Base-by-base conservation (phyloP, 495 filamentous ascomycete species). In the Aspergillus incahuasiensis region DNA sequence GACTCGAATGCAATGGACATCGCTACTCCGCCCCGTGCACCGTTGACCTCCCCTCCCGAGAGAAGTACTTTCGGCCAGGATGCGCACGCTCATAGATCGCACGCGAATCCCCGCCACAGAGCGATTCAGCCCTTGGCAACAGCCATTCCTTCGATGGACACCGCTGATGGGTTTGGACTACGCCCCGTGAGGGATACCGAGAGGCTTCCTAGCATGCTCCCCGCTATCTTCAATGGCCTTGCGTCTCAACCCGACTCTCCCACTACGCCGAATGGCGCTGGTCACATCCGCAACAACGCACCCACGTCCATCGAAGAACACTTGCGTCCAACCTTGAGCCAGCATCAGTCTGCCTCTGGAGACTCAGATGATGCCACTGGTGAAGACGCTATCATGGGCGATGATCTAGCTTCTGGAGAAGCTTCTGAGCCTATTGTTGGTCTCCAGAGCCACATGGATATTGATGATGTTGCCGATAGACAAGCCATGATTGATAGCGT, bases 181-280 rank as follows among this genome's bases (percentile, higher is more conserved):
- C 82, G 90, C 18, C 89, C 90, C 15, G 86, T 96, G 28, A 87
- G 91, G 53, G 92, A 96, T 65, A 79, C 81, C 35, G 92, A 97
- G 62, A 85, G 92, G 47, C 79, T 97, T 16, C 88, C 88, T 12
- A 92, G 89, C 53, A 94, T 95, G 83, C 71, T 90, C 28, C 86
- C 90, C 1, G 81, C 85, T 7, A 71, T 89, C 45, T 83, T 89
- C 45, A 78, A 82, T 2, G 85, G 86, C 19, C 74, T 91, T 48
- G 80, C 84, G 21, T 96, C 94, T 7, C 94, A 96, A 63, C 94
- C 94, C 1, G 88, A 90, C 51, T 96, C 92, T 9, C 94, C 94
- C 0, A 96, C 91, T 11, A 98, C 94, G 1, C 94, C 92, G 9
- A 80, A 87, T 48, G 88, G 88, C 38, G 85, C 84, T 11, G 79